Base-by-base conservation (phyloP, 345 rosid genomes). In the Hibiscus syriacus region DNA sequence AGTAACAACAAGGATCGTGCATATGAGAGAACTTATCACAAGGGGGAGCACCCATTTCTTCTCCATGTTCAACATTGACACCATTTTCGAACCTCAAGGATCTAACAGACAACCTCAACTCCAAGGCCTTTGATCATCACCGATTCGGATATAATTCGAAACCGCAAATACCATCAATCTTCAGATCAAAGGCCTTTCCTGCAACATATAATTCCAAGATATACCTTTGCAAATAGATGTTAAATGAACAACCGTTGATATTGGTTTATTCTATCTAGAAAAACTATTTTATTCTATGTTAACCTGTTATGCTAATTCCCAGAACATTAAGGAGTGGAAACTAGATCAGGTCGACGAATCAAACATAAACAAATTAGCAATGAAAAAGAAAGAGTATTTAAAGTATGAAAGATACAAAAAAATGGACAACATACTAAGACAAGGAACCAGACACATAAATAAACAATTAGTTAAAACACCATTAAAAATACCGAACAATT, bases 31-130 rank as follows among this genome's bases (percentile, higher is more conserved):
- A 84, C 92, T 89, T 79, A 91, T 80, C 6, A 85, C 89, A 20
- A 91, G 83, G 55, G 99, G 99, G 58, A 89, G 86, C 38, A 83
- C 86, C 99, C 98, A 94, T 83, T 82, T 94, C 89, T 82, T 94
- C 90, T 94, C 99, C 93, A 88, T 72, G 78, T 80, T 86, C 58
- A 84, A 66, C 50, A 45, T 45, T 30, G 84, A 84, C 75, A 96
- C 90, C 98, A 91, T 91, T 53, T 62, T 58, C 55, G 71, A 55
- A 72, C 68, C 73, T 77, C 78, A 75, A 60, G 71, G 54, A 64
- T 77, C 77, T 63, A 34, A 6, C 6, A 39, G 36, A 19, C n/a
- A 49, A 59, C 58, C 72, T 45, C 68, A 71, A 52, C 57, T 9
- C 20, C 73, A 58, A 72, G 32, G 27, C 6, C 61, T 41, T 49